phyloP scores from a whole-genome alignment of 345 rosid species.

The Streptanthus diversifolius region DNA sequence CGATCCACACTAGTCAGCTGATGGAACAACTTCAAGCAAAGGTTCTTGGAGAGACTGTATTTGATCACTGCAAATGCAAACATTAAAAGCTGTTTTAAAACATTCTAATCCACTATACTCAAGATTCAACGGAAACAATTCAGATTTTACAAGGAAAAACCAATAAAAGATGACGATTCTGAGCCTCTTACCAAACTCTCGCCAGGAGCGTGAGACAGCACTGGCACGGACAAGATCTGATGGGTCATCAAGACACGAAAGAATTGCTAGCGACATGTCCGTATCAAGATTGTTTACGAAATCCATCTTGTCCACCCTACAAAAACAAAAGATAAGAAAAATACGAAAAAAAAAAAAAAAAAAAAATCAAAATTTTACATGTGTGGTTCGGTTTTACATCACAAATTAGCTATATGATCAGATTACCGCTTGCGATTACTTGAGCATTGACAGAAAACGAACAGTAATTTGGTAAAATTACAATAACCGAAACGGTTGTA shows the following conservation, averaged over 20 bases:
- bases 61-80: constrained; percentile 25
- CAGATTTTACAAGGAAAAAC: background rate
- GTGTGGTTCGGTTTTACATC: background rate
- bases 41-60: constrained; percentile 50
- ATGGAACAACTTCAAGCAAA: constrained; percentile 70
- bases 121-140: background rate
- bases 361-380: too few species aligned
- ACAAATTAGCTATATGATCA: background rate
- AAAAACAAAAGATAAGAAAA: background rate
- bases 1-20: constrained; percentile 44
- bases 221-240: constrained; percentile 65
- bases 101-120: background rate
- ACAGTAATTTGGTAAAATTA: background rate
- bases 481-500: background rate
- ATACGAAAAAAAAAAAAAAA: too few species aligned
- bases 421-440: background rate
- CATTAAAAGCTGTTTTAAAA: background rate
- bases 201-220: constrained; percentile 69
- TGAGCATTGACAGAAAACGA: background rate
- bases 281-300: constrained; percentile 47
- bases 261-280: constrained; percentile 48
- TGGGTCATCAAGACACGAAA: constrained; percentile 53
- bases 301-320: constrained; percentile 33
- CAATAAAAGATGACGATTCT: background rate
- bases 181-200: constrained; percentile 56